Evolutionary conservation across 2,329 filamentous ascomycete species (phyloP).

Genomic region (Aspergillus cejpii): DNA sequence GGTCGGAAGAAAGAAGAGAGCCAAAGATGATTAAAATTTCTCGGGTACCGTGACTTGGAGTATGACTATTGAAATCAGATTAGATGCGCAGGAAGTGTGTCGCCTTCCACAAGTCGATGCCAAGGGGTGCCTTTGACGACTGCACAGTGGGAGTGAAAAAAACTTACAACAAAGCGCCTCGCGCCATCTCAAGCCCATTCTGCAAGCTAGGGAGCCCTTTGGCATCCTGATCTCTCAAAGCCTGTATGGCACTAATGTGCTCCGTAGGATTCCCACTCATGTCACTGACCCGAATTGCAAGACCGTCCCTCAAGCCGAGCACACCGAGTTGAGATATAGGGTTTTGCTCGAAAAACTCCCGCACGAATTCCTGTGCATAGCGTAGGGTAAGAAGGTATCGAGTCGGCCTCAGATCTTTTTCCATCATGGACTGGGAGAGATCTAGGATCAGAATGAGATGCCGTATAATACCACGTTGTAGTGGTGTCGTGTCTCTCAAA

Average conservation of each 20-base stretch:
- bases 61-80: slow-evolving; percentile 53
- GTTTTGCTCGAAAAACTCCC: slow-evolving; percentile 97
- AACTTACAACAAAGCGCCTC: slow-evolving; percentile 74
- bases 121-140: too few species aligned
- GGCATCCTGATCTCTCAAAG: slow-evolving; percentile 59
- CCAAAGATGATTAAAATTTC: slow-evolving; percentile 91
- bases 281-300: slow-evolving; percentile 78
- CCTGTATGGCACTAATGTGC: slow-evolving; percentile 70
- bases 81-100: slow-evolving; percentile 1
- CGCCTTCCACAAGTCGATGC: too few species aligned
- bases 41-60: slow-evolving; percentile 84
- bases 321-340: slow-evolving; percentile 93
- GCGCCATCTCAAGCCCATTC: slow-evolving; percentile 92
- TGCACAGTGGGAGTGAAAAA: too few species aligned
- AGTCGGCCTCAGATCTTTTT: slow-evolving; percentile 89
- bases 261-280: slow-evolving; percentile 87
- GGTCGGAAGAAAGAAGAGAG: slow-evolving; percentile 81
- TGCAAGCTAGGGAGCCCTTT: slow-evolving; percentile 76
- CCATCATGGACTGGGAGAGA: slow-evolving; percentile 85
- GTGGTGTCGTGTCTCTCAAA: slow-evolving; percentile 84
- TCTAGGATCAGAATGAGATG: slow-evolving; percentile 87
- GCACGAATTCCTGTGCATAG: slow-evolving; percentile 79
- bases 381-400: slow-evolving; percentile 75
- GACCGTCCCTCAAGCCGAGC: slow-evolving; percentile 85
- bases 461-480: slow-evolving; percentile 96